Conservation (phyloP, 2,329 filamentous ascomycete species). For the Fusarium coffeatum region DNA sequence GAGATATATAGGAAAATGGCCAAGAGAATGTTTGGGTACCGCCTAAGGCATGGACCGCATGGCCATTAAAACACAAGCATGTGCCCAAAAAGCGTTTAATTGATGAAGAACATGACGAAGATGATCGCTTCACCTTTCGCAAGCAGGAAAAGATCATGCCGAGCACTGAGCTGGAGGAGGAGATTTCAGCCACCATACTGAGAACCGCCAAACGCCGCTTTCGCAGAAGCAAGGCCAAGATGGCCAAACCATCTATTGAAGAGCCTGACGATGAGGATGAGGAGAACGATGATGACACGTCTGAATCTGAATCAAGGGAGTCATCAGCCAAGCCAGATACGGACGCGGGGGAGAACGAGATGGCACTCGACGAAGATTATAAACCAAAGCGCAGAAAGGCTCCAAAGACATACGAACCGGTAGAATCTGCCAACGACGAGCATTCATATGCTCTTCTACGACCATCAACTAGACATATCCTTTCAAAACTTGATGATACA, state of each 20-base stretch:
- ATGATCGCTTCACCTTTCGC: constrained; percentile 65
- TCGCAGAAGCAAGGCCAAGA: constrained; percentile 40
- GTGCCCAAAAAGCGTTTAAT: constrained; percentile 70
- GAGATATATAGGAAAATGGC: constrained; percentile 44
- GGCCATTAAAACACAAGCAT: constrained; percentile 75
- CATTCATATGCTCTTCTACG: constrained; percentile 71
- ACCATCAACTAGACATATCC: constrained; percentile 76
- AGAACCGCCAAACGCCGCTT: constrained; percentile 76
- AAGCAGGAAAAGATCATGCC: constrained; percentile 58
- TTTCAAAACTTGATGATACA: constrained; percentile 75
- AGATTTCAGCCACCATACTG: constrained; percentile 74
- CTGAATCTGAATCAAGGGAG: constrained; percentile 25
- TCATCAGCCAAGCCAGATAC: constrained; percentile 31
- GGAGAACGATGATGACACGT: constrained; percentile 13
- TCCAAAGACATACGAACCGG: constrained; percentile 57
- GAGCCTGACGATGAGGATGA: constrained; percentile 18
- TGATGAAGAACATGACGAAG: constrained; percentile 58
- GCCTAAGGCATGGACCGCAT: constrained; percentile 80
- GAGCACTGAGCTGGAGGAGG: constrained; percentile 75
- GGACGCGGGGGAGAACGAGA: constrained; percentile 35
- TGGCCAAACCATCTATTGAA: constrained; percentile 41
- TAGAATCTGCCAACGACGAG: constrained; percentile 77
- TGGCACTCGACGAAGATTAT: constrained; percentile 10
- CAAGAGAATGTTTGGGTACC: constrained; percentile 59
- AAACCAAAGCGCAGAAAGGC: background rate